Percentiles rank a stretch among this genome's conserved stretches.
Evolutionary conservation across 768 basidiomycete genomes (phyloP).

Genomic region (Tricholomella constricta): DNA sequence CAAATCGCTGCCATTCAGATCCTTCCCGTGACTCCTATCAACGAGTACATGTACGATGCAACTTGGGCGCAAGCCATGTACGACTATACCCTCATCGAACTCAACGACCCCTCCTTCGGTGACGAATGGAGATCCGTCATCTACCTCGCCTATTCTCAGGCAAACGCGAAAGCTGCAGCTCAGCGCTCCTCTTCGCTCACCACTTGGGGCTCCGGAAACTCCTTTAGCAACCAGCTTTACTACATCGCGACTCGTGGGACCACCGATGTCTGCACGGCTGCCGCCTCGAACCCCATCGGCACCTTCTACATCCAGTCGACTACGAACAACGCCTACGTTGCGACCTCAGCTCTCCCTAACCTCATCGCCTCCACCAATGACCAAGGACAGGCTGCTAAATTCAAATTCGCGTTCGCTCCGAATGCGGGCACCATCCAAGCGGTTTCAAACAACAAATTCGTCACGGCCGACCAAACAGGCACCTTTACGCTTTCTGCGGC

Average conservation of each 20-base stretch:
- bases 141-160: constrained; percentile 33
- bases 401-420: constrained; percentile 29
- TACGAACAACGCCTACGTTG: constrained; percentile 24
- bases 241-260: constrained; percentile 34
- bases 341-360: constrained; percentile 21
- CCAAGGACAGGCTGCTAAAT: constrained; percentile 22
- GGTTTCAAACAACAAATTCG: constrained; percentile 24
- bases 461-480: constrained; percentile 35
- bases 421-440: constrained; percentile 32
- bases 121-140: constrained; percentile 39
- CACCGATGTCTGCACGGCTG: constrained; percentile 30
- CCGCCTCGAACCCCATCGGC: constrained; percentile 28
- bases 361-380: constrained; percentile 25
- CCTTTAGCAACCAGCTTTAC: constrained; percentile 33
- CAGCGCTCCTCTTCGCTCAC: constrained; percentile 30
- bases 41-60: constrained; percentile 35
- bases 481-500: constrained; percentile 27
- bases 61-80: constrained; percentile 30
- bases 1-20: constrained; percentile 39
- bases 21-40: constrained; percentile 36
- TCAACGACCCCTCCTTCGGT: constrained; percentile 25
- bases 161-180: constrained; percentile 27
- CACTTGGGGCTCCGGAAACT: constrained; percentile 35
- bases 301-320: constrained; percentile 30
- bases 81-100: constrained; percentile 28